Percentiles rank a stretch among this genome's conserved stretches.
phyloP scores from a whole-genome alignment of 2,329 filamentous ascomycete species.

The Parascedosporium putredinis region DNA sequence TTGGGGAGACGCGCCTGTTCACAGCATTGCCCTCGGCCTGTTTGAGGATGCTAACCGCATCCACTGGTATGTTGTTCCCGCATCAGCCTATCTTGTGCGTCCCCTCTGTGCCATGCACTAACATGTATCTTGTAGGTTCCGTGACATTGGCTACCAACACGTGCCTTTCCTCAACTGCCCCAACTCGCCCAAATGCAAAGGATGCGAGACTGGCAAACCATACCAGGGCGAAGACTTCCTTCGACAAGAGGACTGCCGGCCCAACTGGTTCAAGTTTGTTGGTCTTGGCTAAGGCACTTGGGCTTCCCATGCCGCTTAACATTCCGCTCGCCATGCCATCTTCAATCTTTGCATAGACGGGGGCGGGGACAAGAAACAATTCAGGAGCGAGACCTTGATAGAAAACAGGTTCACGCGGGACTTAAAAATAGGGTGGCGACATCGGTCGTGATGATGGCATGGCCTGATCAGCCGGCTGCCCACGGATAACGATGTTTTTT shows the following conservation, averaged over 20 bases:
- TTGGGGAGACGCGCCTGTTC: conserved; percentile 96
- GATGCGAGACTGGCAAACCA: conserved; percentile 76
- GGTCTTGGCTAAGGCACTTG: conserved; percentile 56
- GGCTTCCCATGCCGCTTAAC: too few species aligned
- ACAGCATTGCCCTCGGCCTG: conserved; percentile 82
- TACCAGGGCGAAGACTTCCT: conserved; percentile 83
- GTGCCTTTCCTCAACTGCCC: conserved; percentile 99
- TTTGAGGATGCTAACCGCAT: conserved; percentile 88
- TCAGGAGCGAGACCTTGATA: too few species aligned
- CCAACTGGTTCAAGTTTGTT: conserved; percentile 94
- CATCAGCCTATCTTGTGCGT: too few species aligned
- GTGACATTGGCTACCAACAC: conserved; percentile 96
- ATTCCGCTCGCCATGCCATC: too few species aligned
- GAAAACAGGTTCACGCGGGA: too few species aligned
- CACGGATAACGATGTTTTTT: not conserved
- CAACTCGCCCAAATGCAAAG: conserved; percentile 86
- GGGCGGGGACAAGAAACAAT: too few species aligned
- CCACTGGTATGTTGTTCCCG: conserved; percentile 80
- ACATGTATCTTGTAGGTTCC: conserved; percentile 60
- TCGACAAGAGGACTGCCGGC: conserved; percentile 83
- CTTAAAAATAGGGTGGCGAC: too few species aligned
- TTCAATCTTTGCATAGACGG: too few species aligned
- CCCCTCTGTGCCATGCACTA: too few species aligned
- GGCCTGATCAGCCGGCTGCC: not conserved
- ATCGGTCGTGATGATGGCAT: too few species aligned